Base-by-base conservation (phyloP, 257 asterid genomes). In the Penstemon barbatus region DNA sequence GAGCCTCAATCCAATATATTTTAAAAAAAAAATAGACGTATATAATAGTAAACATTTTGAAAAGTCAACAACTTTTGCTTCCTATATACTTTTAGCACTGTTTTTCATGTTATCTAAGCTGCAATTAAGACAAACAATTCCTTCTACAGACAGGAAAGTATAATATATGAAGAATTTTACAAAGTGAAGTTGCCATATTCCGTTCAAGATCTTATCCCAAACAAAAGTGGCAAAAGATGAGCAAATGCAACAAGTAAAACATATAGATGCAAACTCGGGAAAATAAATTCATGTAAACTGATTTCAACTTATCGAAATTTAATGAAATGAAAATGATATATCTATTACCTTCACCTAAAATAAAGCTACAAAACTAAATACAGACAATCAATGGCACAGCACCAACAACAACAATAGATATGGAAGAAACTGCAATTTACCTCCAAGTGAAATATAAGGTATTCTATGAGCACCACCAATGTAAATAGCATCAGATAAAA, bases 361-460 rank as follows among this genome's bases (percentile, higher is more conserved):
- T n/a, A 64, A 44, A 40, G 1, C 4, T 7, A 10, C 37, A 10
- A 60, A 52, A 45, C 61, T 40, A 61, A 39, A 15, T 40, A 61
- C 15, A 57, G 61, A 69, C 9, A 33, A 46, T 1, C 40, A 3
- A n/a, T 4, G 51, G 12, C 33, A 25, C 33, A 45, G 39, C 40
- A 45, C 54, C 19, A 57, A 57, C 70, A 63, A 1, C 9, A 46
- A 19, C 10, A 38, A 45, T 5, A 18, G 60, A 61, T 25, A 36
- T 60, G 39, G 7, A 42, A 58, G 59, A 5, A 45, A 56, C 10
- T 38, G 58, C 3, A 6, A 19, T 52, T 59, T 76, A 89, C 97
- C 98, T 85, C 97, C 98, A 55, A 92, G 73, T 58, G 95, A 80
- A 63, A 92, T 70, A 77, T 88, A 92, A 43, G 98, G 98, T 61